A percentile compares a stretch with the other conserved stretches of the same genome.
Conservation (phyloP, 257 asterid genomes). For the Plantago major region DNA sequence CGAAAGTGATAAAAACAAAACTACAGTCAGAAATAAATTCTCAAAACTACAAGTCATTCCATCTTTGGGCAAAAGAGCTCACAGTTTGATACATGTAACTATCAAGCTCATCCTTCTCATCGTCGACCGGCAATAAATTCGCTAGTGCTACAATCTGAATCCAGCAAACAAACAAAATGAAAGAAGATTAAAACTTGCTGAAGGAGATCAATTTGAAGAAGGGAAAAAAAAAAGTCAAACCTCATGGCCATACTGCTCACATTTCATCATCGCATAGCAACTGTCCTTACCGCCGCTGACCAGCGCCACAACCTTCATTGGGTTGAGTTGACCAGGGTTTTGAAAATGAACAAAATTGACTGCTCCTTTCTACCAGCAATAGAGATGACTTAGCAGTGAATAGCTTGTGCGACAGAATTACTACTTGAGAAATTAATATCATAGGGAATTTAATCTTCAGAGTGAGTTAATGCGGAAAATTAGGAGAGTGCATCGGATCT, state of each 20-base stretch:
- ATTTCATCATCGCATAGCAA: conserved; percentile 94
- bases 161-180: background rate
- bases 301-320: conserved; percentile 88
- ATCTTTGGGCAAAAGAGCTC: conserved; percentile 24
- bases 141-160: conserved; percentile 88
- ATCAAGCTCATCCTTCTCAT: conserved; percentile 77
- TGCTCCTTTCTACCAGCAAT: too few species aligned
- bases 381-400: too few species aligned
- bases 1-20: conserved; percentile 1
- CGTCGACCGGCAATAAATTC: conserved; percentile 86
- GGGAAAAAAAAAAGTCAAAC: conserved; percentile 24
- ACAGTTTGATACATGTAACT: conserved; percentile 99
- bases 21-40: background rate
- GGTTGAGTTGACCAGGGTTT: conserved; percentile 32
- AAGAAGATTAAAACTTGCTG: background rate
- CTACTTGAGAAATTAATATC: too few species aligned
- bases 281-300: conserved; percentile 99
- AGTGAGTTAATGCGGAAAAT: too few species aligned
- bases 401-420: too few species aligned
- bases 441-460: too few species aligned
- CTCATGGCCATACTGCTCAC: conserved; percentile 85
- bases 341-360: background rate
- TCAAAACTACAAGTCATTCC: background rate
- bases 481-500: too few species aligned
- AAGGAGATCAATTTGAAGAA: background rate